phyloP scores from a whole-genome alignment of 1,284 basidiomycete species.

The Tylopilus orsonianus region DNA sequence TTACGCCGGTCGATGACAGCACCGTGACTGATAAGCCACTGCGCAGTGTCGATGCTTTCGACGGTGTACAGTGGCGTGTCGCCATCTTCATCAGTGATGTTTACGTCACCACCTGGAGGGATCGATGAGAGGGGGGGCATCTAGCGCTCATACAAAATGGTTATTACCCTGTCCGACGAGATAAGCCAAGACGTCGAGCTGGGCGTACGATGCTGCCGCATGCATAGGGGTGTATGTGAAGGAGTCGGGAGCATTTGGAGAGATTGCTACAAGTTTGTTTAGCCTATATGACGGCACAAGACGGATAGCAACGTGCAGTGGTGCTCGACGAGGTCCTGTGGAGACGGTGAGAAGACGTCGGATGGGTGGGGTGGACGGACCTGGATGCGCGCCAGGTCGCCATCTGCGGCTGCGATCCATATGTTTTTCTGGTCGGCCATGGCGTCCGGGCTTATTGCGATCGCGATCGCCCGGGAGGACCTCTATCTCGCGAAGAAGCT shows the following conservation, averaged over 20 bases:
- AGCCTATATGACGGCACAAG: constrained; percentile 15
- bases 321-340: constrained; percentile 57
- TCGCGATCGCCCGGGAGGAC: constrained; percentile 18
- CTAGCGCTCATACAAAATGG: constrained; percentile 11
- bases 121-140: constrained; percentile 6
- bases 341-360: background rate
- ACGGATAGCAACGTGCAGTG: constrained; percentile 43
- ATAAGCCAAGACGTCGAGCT: constrained; percentile 74
- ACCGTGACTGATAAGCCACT: constrained; percentile 79
- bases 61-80: constrained; percentile 93
- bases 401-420: constrained; percentile 90
- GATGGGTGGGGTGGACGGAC: constrained; percentile 33
- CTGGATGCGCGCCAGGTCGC: constrained; percentile 58
- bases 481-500: constrained; percentile 19
- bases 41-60: constrained; percentile 77
- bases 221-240: constrained; percentile 93
- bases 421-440: constrained; percentile 63
- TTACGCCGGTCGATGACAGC: constrained; percentile 67
- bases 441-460: background rate
- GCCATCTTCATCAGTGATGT: constrained; percentile 82
- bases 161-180: constrained; percentile 66
- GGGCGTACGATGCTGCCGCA: constrained; percentile 92
- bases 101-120: constrained; percentile 77
- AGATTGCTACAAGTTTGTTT: constrained; percentile 51
- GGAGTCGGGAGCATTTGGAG: constrained; percentile 74